Evolutionary conservation across 2,329 filamentous ascomycete genomes (phyloP).

Genomic region (Aspergillus alliaceus): DNA sequence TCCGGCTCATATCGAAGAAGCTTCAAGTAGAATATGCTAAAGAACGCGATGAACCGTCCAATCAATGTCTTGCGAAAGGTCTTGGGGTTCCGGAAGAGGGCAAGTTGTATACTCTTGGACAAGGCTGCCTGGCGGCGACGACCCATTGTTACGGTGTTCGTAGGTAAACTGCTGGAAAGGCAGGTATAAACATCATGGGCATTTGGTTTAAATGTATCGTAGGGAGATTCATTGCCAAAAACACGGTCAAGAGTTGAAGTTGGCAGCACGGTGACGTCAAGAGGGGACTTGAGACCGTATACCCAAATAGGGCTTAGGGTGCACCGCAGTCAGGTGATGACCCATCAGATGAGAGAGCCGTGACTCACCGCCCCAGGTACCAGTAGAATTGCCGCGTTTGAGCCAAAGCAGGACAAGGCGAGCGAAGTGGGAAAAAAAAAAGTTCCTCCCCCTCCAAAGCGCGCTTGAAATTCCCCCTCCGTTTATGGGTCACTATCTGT

Average conservation of each 20-base stretch:
- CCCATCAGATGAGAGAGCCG: background rate
- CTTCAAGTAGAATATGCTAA: slow-evolving; percentile 53
- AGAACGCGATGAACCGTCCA: slow-evolving; percentile 53
- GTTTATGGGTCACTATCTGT: slow-evolving; percentile 40
- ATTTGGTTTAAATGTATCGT: background rate
- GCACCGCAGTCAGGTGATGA: slow-evolving; percentile 12
- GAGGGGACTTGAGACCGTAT: background rate
- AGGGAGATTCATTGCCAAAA: background rate
- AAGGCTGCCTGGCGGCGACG: slow-evolving; percentile 25
- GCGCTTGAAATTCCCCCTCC: slow-evolving; percentile 17
- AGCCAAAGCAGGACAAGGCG: slow-evolving; percentile 26
- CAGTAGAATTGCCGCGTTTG: slow-evolving; percentile 23
- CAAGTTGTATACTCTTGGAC: slow-evolving; percentile 32
- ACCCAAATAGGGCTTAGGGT: slow-evolving; percentile 16
- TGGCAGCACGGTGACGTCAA: slow-evolving; percentile 18
- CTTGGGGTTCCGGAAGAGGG: slow-evolving; percentile 28
- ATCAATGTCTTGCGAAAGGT: slow-evolving; percentile 36
- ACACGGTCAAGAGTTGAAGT: background rate
- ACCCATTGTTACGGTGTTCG: slow-evolving; percentile 17
- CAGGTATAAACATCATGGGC: background rate
- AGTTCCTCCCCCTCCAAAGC: slow-evolving; percentile 23
- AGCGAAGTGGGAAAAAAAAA: slow-evolving; percentile 25
- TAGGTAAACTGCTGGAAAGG: background rate
- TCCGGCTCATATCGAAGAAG: slow-evolving; percentile 49
- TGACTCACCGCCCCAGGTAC: slow-evolving; percentile 29